Evolutionary conservation across 2,329 filamentous ascomycete genomes (phyloP), one percentile per base, ranked within the genome.

Genomic region (Fusarium nelsonii): DNA sequence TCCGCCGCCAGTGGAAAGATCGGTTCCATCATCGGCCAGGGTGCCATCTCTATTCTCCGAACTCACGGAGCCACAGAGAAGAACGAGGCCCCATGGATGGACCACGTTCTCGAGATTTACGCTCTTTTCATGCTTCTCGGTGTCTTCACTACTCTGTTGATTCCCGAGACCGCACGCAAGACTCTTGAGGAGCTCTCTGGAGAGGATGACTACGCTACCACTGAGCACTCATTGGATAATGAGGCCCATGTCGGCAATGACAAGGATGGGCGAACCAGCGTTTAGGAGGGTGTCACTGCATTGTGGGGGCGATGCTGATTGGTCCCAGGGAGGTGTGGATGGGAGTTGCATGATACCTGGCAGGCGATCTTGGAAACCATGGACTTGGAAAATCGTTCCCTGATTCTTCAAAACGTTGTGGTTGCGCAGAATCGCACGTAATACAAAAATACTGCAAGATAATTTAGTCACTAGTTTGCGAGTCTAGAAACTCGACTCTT

Each of bases 51-150:
- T 4, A 84, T 83, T 14, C 82, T 89, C 16, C 81, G 85, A 49
- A 84, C 82, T 12, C 76, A 76, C 15, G 81, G 82, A n/a, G 83
- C 80, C 16, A 80, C 81, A 34, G 58, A 69, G 9, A 68, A 54
- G 3, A 80, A 81, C 65, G 68, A 74, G 0, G 74, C 77, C 16
- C 91, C 90, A 3, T 94, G 91, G 91, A 85, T 94, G 78, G 85
- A 93, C 80, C 91, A 93, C 78, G 91, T 93, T 40, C 87, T 94
- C 75, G 83, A 92, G 83, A 93, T 93, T 72, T 87, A 85, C 75
- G 90, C 91, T 8, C 83, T 92, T 30, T 93, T 94, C 84, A 94
- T 93, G 91, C 84, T 93, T 34, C 82, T 88, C 60, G 92, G 92
- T 58, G 82, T 87, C 79, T 84, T 91, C 76, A 91, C 90, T 11